Conservation (phyloP, 148 eudicot species). For the Rhododendron griersonianum region DNA sequence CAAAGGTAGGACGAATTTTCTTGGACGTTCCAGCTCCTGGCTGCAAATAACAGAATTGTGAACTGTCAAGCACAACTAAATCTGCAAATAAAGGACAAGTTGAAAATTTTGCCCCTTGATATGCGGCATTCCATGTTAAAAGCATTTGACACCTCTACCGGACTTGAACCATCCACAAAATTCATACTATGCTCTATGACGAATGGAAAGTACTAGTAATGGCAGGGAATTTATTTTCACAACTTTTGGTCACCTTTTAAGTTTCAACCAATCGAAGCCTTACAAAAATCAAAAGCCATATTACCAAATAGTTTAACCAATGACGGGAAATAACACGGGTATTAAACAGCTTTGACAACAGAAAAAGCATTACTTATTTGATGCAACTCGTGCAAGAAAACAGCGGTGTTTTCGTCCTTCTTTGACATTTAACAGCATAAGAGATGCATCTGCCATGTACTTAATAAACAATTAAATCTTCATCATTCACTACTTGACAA, state of each 20-base stretch:
- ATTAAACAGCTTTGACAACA: not conserved
- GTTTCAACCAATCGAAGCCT: not conserved
- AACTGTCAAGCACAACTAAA: not conserved
- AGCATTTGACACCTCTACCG: not conserved
- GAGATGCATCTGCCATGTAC: not conserved
- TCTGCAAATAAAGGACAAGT: not conserved
- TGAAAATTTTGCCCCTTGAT: not conserved
- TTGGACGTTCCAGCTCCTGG: slow-evolving; percentile 62
- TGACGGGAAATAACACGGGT: not conserved
- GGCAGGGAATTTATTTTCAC: not conserved
- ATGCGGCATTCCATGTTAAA: not conserved
- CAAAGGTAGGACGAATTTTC: slow-evolving; percentile 65
- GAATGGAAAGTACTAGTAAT: not conserved
- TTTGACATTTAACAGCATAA: not conserved
- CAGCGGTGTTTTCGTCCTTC: not conserved
- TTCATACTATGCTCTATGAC: not conserved
- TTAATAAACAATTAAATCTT: not conserved
- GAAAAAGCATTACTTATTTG: not conserved
- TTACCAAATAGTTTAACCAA: not conserved
- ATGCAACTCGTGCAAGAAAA: not conserved
- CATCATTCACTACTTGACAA: not conserved
- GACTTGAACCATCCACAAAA: not conserved
- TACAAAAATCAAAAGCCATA: not conserved
- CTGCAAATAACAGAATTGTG: slow-evolving; percentile 29
- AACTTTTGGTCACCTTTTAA: not conserved